Evolutionary conservation across 1,284 basidiomycete species (phyloP).

Genomic region (Tilletiopsis washingtonensis): DNA sequence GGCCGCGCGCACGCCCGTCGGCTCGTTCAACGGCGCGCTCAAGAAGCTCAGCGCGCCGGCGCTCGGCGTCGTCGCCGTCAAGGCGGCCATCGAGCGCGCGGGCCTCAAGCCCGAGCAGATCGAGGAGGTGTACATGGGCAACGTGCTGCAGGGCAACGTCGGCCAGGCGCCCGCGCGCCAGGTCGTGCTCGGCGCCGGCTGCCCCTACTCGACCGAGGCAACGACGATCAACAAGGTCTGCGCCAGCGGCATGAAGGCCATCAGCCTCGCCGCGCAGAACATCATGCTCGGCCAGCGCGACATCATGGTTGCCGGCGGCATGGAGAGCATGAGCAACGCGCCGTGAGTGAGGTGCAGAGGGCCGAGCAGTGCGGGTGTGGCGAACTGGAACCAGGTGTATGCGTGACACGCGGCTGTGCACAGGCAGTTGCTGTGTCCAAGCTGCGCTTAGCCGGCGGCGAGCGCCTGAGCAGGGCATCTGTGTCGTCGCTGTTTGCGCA

Average conservation of each 20-base stretch:
- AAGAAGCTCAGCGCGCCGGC: slow-evolving; percentile 83
- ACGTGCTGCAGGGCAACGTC: slow-evolving; percentile 53
- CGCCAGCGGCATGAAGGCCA: slow-evolving; percentile 51
- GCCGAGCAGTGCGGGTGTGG: not conserved
- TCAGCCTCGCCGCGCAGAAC: slow-evolving; percentile 50
- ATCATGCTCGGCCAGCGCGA: slow-evolving; percentile 49
- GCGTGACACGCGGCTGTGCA: no score
- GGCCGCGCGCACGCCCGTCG: slow-evolving; percentile 88
- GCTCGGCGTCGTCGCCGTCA: slow-evolving; percentile 79
- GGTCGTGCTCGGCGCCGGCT: slow-evolving; percentile 72
- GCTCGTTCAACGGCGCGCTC: slow-evolving; percentile 81
- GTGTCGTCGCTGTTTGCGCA: not conserved
- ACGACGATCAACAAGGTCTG: slow-evolving; percentile 84
- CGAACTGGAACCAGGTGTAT: no score
- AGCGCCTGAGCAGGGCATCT: no score
- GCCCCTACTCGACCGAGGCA: slow-evolving; percentile 78
- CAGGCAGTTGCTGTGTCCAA: no score
- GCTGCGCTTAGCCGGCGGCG: no score
- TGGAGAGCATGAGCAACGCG: slow-evolving; percentile 51
- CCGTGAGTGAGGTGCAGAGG: slow-evolving; percentile 35
- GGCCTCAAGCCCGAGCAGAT: slow-evolving; percentile 71
- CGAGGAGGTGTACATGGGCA: slow-evolving; percentile 94
- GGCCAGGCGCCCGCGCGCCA: slow-evolving; percentile 51
- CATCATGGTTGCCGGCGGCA: slow-evolving; percentile 50
- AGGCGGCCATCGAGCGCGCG: slow-evolving; percentile 71